Conservation (phyloP, 768 basidiomycete species). For the Boletus sp. region DNA sequence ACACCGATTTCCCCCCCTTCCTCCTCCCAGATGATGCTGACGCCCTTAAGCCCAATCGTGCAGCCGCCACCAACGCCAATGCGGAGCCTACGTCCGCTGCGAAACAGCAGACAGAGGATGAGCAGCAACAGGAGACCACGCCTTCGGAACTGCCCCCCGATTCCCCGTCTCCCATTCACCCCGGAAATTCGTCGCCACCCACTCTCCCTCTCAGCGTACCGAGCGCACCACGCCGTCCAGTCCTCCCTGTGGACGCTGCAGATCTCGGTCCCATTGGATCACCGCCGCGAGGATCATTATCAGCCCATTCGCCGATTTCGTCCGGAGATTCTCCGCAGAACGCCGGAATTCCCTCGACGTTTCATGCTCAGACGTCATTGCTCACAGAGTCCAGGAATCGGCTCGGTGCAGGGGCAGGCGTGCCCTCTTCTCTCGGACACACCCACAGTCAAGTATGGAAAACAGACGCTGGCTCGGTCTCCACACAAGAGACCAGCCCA, state of each 20-base stretch:
- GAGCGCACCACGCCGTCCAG: constrained; percentile 46
- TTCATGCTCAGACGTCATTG: constrained; percentile 64
- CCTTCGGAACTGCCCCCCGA: constrained; percentile 8
- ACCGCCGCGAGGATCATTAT: constrained; percentile 52
- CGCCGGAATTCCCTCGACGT: constrained; percentile 57
- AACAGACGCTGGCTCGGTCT: constrained; percentile 22
- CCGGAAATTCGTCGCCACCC: constrained; percentile 40
- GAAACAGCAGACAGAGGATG: constrained; percentile 12
- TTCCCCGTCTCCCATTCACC: constrained; percentile 10
- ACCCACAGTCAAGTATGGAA: constrained; percentile 26
- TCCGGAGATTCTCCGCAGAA: constrained; percentile 36
- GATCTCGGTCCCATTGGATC: constrained; percentile 86
- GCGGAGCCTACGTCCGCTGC: neutral
- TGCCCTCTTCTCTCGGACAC: constrained; percentile 61
- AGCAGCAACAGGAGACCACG: neutral
- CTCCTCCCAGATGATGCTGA: constrained; percentile 60
- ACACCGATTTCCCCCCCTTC: constrained; percentile 71
- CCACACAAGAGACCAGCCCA: constrained; percentile 15
- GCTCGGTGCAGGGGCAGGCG: constrained; percentile 35
- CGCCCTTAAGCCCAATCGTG: neutral
- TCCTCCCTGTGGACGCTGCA: constrained; percentile 35
- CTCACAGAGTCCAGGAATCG: constrained; percentile 38
- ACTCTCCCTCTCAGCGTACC: constrained; percentile 52
- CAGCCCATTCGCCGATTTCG: constrained; percentile 53
- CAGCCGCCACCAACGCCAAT: constrained; percentile 3